Conservation (phyloP, 257 asterid species). For the Nemophila menziesii region DNA sequence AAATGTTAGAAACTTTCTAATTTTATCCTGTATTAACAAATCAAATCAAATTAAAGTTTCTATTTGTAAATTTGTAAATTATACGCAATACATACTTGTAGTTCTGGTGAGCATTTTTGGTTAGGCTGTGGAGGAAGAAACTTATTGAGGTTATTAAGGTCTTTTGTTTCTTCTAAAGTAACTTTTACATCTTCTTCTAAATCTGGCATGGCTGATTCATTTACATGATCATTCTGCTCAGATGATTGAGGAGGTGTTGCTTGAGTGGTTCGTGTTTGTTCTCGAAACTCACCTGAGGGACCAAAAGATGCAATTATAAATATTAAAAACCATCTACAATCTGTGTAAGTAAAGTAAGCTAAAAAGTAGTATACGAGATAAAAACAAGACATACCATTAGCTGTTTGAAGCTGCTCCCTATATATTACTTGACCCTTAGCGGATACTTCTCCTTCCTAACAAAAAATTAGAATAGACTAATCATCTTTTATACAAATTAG, state of each 20-base stretch:
- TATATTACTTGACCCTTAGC: constrained; percentile 41
- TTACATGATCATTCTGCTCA: constrained; percentile 24
- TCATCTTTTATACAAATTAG: neutral
- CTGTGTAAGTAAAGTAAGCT: neutral
- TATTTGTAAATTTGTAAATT: neutral
- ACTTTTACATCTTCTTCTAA: constrained; percentile 37
- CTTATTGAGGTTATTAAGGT: constrained; percentile 39
- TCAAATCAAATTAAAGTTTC: neutral
- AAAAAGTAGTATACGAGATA: neutral
- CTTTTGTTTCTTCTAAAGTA: constrained; percentile 43
- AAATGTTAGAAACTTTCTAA: constrained; percentile 51
- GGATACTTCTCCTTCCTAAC: constrained; percentile 63
- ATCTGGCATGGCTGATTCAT: constrained; percentile 34
- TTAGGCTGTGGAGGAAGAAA: constrained; percentile 77
- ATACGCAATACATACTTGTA: constrained; percentile 53
- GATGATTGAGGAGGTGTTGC: constrained; percentile 36
- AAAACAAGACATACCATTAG: constrained; percentile 37
- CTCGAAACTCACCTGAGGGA: constrained; percentile 60
- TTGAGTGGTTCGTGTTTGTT: constrained; percentile 35
- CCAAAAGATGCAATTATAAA: neutral
- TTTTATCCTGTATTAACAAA: constrained; percentile 44
- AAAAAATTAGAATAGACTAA: constrained; percentile 12
- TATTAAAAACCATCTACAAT: neutral
- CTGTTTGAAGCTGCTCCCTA: constrained; percentile 42
- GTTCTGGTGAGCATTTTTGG: constrained; percentile 66